phyloP scores from a whole-genome alignment of 2,329 filamentous ascomycete species.

The Aspergillus neotritici region DNA sequence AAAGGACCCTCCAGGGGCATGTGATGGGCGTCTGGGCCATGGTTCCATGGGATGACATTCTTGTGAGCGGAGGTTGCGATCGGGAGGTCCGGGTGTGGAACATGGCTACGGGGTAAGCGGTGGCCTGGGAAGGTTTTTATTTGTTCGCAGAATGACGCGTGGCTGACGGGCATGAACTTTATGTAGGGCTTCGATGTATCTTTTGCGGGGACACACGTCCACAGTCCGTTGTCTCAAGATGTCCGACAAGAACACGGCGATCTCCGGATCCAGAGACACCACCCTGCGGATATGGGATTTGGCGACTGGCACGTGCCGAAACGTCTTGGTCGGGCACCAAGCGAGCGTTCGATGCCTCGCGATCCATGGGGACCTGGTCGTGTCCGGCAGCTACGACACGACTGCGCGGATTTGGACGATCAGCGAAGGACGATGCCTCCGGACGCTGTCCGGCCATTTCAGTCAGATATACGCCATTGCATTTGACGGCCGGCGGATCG shows the following conservation, averaged over 20 bases:
- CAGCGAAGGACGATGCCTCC: slow-evolving; percentile 84
- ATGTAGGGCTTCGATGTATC: slow-evolving; percentile 65
- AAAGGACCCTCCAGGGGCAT: slow-evolving; percentile 87
- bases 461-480: slow-evolving; percentile 99
- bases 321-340: slow-evolving; percentile 89
- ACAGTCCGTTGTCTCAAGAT: slow-evolving; percentile 97
- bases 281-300: slow-evolving; percentile 95
- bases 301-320: slow-evolving; percentile 76
- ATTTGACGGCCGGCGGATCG: slow-evolving; percentile 88
- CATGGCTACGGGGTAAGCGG: slow-evolving; percentile 72
- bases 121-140: slow-evolving; percentile 5
- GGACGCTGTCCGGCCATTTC: slow-evolving; percentile 88
- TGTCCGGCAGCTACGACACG: slow-evolving; percentile 97
- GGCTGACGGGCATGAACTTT: slow-evolving; percentile 4
- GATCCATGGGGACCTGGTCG: slow-evolving; percentile 91
- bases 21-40: slow-evolving; percentile 99
- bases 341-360: slow-evolving; percentile 92
- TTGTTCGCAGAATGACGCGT: not conserved
- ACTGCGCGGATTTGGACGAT: slow-evolving; percentile 98
- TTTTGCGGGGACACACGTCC: slow-evolving; percentile 88
- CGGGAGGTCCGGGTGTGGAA: slow-evolving; percentile 97
- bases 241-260: slow-evolving; percentile 88
- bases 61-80: slow-evolving; percentile 95
- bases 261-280: slow-evolving; percentile 92
- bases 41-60: slow-evolving; percentile 92